phyloP scores from a whole-genome alignment of 2,329 filamentous ascomycete species.

The Diaporthe capsici region DNA sequence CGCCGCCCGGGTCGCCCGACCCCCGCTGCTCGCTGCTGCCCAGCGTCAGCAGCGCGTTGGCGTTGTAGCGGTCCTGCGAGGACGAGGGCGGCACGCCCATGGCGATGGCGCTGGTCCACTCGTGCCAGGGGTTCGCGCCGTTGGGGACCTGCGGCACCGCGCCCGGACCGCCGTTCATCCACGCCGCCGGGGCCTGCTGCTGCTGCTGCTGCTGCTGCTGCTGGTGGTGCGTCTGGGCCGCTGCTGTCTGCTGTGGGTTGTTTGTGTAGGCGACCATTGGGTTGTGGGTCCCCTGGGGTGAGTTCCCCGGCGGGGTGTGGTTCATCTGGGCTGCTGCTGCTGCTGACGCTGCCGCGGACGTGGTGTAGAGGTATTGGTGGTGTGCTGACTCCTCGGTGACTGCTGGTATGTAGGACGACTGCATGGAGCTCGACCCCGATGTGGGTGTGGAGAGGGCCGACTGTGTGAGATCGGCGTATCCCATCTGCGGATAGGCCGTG shows the following conservation, averaged over 20 bases:
- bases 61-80: slow-evolving; percentile 64
- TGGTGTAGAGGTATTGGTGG: slow-evolving; percentile 38
- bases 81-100: slow-evolving; percentile 55
- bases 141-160: slow-evolving; percentile 34
- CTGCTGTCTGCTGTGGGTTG: slow-evolving; percentile 54
- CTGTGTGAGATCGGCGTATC: slow-evolving; percentile 32
- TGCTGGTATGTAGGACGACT: slow-evolving; percentile 34
- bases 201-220: slow-evolving; percentile 18
- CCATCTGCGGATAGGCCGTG: slow-evolving; percentile 35
- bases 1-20: slow-evolving; percentile 10
- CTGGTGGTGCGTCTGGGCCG: slow-evolving; percentile 45
- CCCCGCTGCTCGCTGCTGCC: slow-evolving; percentile 51
- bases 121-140: slow-evolving; percentile 64
- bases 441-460: slow-evolving; percentile 16
- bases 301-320: slow-evolving; percentile 40
- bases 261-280: slow-evolving; percentile 56
- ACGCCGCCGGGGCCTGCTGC: slow-evolving; percentile 41
- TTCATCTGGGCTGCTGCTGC: slow-evolving; percentile 42
- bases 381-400: slow-evolving; percentile 25
- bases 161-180: slow-evolving; percentile 11
- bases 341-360: slow-evolving; percentile 31
- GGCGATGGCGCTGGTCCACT: slow-evolving; percentile 67
- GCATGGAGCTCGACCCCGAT: slow-evolving; percentile 20
- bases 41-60: slow-evolving; percentile 63
- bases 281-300: slow-evolving; percentile 47